phyloP scores from a whole-genome alignment of 768 basidiomycete genomes.

The Lentinula raphanica region DNA sequence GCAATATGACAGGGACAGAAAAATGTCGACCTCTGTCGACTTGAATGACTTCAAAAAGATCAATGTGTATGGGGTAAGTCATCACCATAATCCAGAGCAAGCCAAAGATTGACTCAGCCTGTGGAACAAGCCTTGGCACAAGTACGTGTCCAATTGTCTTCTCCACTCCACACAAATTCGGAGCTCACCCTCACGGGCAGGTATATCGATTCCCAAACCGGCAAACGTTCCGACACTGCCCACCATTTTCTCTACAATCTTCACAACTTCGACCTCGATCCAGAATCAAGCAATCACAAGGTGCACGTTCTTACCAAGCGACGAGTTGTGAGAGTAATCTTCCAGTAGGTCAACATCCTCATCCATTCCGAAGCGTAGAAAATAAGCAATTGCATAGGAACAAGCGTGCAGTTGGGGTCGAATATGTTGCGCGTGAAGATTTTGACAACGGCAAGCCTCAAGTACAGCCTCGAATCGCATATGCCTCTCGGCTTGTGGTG shows the following conservation, averaged over 20 bases:
- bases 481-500: conserved; percentile 24
- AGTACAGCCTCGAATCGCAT: conserved; percentile 12
- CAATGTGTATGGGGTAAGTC: conserved; percentile 27
- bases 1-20: conserved; percentile 30
- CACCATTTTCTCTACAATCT: conserved; percentile 26
- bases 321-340: conserved; percentile 23
- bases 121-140: neutral
- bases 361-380: neutral
- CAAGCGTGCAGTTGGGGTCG: conserved; percentile 22
- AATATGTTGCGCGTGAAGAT: conserved; percentile 20
- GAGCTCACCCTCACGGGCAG: conserved; percentile 19
- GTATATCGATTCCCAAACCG: conserved; percentile 34
- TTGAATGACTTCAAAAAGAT: conserved; percentile 25
- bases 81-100: neutral
- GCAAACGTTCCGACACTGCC: conserved; percentile 34
- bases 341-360: conserved; percentile 16
- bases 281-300: neutral
- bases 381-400: conserved; percentile 5
- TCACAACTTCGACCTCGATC: neutral
- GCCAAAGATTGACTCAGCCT: neutral
- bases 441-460: neutral
- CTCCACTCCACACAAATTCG: neutral
- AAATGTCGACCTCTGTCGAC: conserved; percentile 20
- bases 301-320: conserved; percentile 15
- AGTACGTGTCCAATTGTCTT: neutral